Evolutionary conservation across 1,139 yeast genomes (phyloP), one percentile per base, ranked within the genome.

Genomic region (Yamadazyma taylorii): DNA sequence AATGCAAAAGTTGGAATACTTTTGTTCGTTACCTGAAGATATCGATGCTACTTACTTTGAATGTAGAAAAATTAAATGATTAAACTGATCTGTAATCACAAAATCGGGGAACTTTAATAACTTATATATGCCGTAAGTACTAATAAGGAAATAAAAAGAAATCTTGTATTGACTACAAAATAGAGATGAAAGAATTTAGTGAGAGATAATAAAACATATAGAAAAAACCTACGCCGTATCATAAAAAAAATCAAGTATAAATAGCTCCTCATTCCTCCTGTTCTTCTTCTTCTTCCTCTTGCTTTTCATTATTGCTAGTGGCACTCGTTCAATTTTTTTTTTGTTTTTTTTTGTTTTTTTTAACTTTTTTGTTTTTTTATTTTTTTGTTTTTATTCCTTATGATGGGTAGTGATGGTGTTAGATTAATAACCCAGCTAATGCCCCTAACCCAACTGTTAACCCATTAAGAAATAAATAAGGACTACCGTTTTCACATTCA

Each of bases 11-110:
- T 54, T 67, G 33, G 74, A 69, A 32, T 69, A 69, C 44, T 69
- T 69, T 45, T 71, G 75, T 43, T 66, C 73, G 2, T 66, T 70
- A 43, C 75, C 76, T 2, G 69, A 69, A 40, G 73, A 69, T 40
- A 62, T 70, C 35, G 63, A 67, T 43, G 73, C 75, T 30, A 70
- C 76, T 7, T 69, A 70, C 49, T 70, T 71, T 45, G 77, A 71
- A 50, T 71, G 77, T 52, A 56, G 77, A 41, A 68, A 69, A 48
- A 70, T 70, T 30, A 44, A 48, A 36, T 55, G 36, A 36, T 19
- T n/a, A n/a, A n/a, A 5, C n/a, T n/a, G n/a, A n/a, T n/a, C n/a
- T n/a, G n/a, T n/a, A n/a, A n/a, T n/a, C n/a, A n/a, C 24, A 15
- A 19, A n/a, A n/a, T n/a, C n/a, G 31, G 27, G 24, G 24, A 21